Base-by-base conservation (phyloP, 2,329 filamentous ascomycete species). In the Paracamarosporium sp. region DNA sequence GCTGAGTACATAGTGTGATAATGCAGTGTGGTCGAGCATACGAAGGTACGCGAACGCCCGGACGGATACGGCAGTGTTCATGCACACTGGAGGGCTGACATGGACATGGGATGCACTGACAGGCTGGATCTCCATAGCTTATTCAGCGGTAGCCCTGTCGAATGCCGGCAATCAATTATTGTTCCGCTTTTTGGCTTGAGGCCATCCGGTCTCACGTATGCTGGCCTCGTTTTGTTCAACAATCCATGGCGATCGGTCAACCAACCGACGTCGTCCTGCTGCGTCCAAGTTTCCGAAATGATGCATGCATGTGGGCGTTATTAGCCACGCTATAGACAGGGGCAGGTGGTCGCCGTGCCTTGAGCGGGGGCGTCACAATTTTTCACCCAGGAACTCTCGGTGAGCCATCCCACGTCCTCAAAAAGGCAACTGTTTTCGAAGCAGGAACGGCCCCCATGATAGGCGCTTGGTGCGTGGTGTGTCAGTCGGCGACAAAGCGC, bases 261-360 rank as follows among this genome's bases (percentile, higher is more conserved):
- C 35, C 35, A 41, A 41, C 36, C 36, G 36, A 51, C 27, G 24
- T 20, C n/a, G 24, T 12, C 47, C 17, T 35, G 46, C 17, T 51
- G 43, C 41, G 45, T 31, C 24, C 31, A 15, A 9, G 35, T 27
- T 30, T 55, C 45, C 47, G 35, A 44, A 46, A 55, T 54, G 55
- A 47, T 45, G 55, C 58, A 55, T 55, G 58, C 54, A 31, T 30
- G 35, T 1, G 50, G n/a, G 22, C 15, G 43, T 52, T 51, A 36
- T 17, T 7, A 25, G 36, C 35, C 1, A 13, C 20, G n/a, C 5
- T 57, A 60, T 60, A 55, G 58, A 38, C 58, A 60, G 55, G 58
- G 58, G 24, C 20, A 28, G 2, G 27, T 25, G 28, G 30, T 56
- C 28, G 52, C 52, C 52, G 45, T 50, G 36, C 13, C 17, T 44